A percentile compares a stretch with the other conserved stretches of the same genome.
Conservation (phyloP, 176 grass and related monocot genomes). For the Triticum dicoccoides region DNA sequence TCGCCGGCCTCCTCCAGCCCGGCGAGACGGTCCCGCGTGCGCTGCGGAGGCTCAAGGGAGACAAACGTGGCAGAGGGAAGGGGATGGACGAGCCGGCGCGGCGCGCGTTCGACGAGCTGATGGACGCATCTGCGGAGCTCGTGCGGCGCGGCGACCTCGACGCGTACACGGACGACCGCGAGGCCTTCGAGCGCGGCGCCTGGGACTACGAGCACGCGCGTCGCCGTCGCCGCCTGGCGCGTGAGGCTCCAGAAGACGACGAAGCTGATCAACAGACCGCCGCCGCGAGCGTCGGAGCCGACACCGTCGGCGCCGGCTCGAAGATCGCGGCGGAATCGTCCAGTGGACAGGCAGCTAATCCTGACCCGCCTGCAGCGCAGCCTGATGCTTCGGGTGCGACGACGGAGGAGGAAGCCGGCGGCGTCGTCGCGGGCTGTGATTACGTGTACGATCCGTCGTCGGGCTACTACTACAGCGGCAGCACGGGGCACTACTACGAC, state of each 20-base stretch:
- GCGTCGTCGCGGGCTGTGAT: background rate
- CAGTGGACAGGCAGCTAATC: no score
- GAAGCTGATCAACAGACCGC: background rate
- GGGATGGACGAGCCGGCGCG: background rate
- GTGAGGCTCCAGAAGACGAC: background rate
- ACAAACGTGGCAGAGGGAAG: background rate
- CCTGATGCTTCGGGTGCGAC: background rate
- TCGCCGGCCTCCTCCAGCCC: background rate
- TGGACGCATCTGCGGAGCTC: background rate
- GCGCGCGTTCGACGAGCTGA: background rate
- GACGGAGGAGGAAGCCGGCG: background rate
- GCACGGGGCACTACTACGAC: background rate
- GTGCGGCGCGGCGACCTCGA: background rate
- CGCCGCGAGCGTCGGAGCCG: background rate
- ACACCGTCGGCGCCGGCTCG: no score
- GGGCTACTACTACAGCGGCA: background rate
- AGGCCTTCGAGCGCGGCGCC: background rate
- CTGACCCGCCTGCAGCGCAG: no score
- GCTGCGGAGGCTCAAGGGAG: background rate
- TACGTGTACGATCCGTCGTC: background rate
- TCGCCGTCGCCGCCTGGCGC: background rate
- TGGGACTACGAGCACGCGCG: background rate
- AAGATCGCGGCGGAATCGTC: no score
- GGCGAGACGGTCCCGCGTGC: slow-evolving; percentile 1
- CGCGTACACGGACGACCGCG: background rate